Base-by-base conservation (phyloP, 306 rosid species). In the Rosa multiflora region DNA sequence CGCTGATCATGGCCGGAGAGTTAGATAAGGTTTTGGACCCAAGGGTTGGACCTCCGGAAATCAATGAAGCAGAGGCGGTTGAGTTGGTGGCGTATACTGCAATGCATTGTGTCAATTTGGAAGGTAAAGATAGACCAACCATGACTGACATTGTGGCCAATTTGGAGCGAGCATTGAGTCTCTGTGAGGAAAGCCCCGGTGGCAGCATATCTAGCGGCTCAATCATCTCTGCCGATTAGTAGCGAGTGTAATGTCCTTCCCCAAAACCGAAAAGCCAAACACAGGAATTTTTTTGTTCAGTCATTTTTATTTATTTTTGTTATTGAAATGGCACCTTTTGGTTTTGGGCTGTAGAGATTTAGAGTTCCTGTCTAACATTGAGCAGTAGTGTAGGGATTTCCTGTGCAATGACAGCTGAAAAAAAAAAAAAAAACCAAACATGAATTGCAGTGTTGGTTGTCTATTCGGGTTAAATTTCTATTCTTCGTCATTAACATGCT, bases 51-150 rank as follows among this genome's bases (percentile, higher is more conserved):
- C 61, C 83, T 0, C 97, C 92, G 6, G 93, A 82, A 51, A 13
- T 66, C 55, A 91, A 88, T 53, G 98, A 91, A 74, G 77, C 83
- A 0, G 98, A 94, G 79, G 97, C 97, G 5, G 94, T 94, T 76
- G 98, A 94, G 81, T 76, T 94, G 29, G 84, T 94, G 83, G 95
- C 90, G 0, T 87, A 92, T 63, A 89, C 89, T 4, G 98, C 98
- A 10, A 56, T 94, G 80, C 94, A 81, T 74, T 92, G 98, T 67
- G 98, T 94, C 73, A 87, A 87, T 83, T 83, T 91, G 93, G 98
- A 92, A 86, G 98, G 98, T 81, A 92, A 89, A 79, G 98, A 92
- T 52, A 90, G 98, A 74, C 98, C 97, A 56, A 88, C 93, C 4
- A 94, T 94, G 88, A 85, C 90, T 3, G 98, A 94, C 84, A 89